phyloP scores from a whole-genome alignment of 352 stramenopile species.

The Pythium volutum region DNA sequence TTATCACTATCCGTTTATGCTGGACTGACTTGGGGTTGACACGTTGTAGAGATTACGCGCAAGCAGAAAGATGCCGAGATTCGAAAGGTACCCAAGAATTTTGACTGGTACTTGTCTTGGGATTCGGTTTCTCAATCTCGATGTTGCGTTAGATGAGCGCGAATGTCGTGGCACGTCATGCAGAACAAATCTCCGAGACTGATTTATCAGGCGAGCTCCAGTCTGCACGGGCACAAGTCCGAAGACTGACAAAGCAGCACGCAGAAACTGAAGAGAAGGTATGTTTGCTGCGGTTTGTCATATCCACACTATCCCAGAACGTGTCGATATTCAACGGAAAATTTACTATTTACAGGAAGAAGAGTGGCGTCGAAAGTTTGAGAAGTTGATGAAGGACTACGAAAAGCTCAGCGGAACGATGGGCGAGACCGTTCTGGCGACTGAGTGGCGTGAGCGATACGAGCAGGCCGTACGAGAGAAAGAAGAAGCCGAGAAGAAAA shows the following conservation, averaged over 20 bases:
- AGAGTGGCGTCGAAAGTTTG: slow-evolving; percentile 82
- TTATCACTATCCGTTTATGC: neutral
- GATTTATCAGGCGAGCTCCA: slow-evolving; percentile 73
- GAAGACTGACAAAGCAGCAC: slow-evolving; percentile 71
- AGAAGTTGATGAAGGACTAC: slow-evolving; percentile 83
- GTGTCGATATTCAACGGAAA: neutral
- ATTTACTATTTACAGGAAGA: slow-evolving; percentile 41
- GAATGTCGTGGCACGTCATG: slow-evolving; percentile 69
- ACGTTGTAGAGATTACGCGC: slow-evolving; percentile 73
- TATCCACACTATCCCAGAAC: neutral
- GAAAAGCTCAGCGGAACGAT: slow-evolving; percentile 84
- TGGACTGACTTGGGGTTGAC: neutral
- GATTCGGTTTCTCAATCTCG: neutral
- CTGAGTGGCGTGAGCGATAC: slow-evolving; percentile 83
- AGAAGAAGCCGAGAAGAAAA: slow-evolving; percentile 67
- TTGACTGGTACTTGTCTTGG: neutral
- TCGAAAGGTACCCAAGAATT: slow-evolving; percentile 51
- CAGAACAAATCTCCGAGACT: slow-evolving; percentile 73
- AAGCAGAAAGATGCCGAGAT: slow-evolving; percentile 89
- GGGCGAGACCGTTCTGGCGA: slow-evolving; percentile 80
- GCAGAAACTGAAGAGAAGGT: slow-evolving; percentile 74
- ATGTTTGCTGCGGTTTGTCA: slow-evolving; percentile 14
- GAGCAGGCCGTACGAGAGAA: slow-evolving; percentile 76
- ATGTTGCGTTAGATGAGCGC: slow-evolving; percentile 62
- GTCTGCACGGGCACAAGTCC: slow-evolving; percentile 66